Conservation (phyloP, 805 yeast genomes). For the Yarrowia sp. region DNA sequence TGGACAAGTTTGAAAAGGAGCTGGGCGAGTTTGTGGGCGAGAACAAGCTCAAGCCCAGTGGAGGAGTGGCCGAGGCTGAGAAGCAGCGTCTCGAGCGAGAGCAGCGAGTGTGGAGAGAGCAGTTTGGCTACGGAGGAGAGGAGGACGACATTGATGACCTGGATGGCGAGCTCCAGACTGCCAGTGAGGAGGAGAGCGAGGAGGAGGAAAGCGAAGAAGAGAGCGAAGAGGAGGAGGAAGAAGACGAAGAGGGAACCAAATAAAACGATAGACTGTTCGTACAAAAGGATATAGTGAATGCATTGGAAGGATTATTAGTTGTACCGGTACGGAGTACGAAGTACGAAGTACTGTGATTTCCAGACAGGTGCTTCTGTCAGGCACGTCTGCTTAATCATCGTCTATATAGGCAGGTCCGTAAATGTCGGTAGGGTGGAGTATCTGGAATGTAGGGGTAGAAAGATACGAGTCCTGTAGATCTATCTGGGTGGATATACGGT, state of each 20-base stretch:
- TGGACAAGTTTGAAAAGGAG: conserved; percentile 78
- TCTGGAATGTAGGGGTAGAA: too few species aligned
- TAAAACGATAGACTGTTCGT: neutral
- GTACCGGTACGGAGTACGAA: neutral
- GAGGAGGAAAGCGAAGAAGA: conserved; percentile 7
- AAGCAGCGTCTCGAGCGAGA: conserved; percentile 64
- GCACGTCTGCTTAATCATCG: too few species aligned
- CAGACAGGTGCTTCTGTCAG: too few species aligned
- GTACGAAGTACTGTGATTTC: too few species aligned
- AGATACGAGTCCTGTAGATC: too few species aligned
- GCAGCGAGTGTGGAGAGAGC: conserved; percentile 59
- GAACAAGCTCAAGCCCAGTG: conserved; percentile 70
- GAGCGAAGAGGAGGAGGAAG: neutral
- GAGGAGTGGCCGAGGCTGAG: conserved; percentile 88
- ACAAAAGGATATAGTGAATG: conserved; percentile 22
- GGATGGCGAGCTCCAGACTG: conserved; percentile 9
- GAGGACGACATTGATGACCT: conserved; percentile 14
- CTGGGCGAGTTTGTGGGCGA: conserved; percentile 81
- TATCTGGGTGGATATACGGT: too few species aligned
- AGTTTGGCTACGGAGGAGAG: conserved; percentile 26
- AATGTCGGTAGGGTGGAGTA: too few species aligned
- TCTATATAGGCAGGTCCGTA: too few species aligned
- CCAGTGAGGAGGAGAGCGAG: conserved; percentile 1
- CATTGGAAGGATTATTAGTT: neutral
- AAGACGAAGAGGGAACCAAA: neutral